Percentiles rank a stretch among this genome's conserved stretches.
Conservation (phyloP, 768 basidiomycete genomes). For the Agrocybe praecox region DNA sequence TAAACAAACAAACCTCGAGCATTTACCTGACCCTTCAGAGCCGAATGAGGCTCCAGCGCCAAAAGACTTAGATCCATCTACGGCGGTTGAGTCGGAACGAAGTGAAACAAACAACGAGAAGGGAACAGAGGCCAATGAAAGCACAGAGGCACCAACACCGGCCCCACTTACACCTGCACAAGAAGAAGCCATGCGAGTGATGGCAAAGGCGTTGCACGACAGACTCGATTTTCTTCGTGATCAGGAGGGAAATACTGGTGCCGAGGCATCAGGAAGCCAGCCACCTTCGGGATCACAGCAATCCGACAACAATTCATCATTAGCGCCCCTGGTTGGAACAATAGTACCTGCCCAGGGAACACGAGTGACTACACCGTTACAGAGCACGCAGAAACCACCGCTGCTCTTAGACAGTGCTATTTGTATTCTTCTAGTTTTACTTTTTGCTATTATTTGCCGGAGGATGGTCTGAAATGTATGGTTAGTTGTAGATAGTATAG, state of each 20-base stretch:
- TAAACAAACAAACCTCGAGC: constrained; percentile 62
- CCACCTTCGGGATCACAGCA: constrained; percentile 5
- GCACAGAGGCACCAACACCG: not conserved
- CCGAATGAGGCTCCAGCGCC: constrained; percentile 4
- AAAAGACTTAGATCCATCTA: not conserved
- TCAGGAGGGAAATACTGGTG: not conserved
- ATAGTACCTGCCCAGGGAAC: not conserved
- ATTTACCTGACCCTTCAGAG: constrained; percentile 67
- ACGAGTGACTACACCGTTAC: constrained; percentile 1
- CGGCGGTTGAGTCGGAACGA: not conserved
- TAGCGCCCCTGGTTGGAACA: constrained; percentile 1
- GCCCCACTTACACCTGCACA: constrained; percentile 5
- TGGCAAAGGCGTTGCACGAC: constrained; percentile 13
- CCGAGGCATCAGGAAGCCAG: not conserved
- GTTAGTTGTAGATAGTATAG: constrained; percentile 6
- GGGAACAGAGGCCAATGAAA: not conserved
- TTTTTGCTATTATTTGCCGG: constrained; percentile 68
- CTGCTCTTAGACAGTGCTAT: constrained; percentile 75
- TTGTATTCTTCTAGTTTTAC: constrained; percentile 67
- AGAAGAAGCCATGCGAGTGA: constrained; percentile 7
- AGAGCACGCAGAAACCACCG: constrained; percentile 47
- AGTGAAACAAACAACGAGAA: not conserved
- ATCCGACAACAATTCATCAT: not conserved
- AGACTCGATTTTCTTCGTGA: constrained; percentile 6
- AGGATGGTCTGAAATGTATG: constrained; percentile 42